phyloP scores from a whole-genome alignment of 2,329 filamentous ascomycete genomes.

The Colletotrichum sojae region DNA sequence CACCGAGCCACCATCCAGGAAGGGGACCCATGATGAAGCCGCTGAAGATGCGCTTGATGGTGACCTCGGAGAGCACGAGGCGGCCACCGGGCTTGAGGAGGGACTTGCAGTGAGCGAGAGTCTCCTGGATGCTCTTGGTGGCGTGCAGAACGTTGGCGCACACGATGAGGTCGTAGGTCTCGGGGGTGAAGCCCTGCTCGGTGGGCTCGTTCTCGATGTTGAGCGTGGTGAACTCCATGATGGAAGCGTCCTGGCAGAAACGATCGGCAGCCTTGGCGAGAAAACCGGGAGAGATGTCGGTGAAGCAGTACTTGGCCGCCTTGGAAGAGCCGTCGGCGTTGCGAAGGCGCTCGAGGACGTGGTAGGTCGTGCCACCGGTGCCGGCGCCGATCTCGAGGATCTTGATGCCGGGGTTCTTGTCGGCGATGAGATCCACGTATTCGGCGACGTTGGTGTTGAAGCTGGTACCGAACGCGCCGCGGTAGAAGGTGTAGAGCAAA shows the following conservation, averaged over 20 bases:
- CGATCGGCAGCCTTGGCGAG: conserved; percentile 54
- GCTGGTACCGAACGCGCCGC: conserved; percentile 31
- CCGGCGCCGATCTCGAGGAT: conserved; percentile 34
- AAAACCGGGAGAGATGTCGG: conserved; percentile 59
- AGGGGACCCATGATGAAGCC: conserved; percentile 51
- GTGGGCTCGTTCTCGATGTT: conserved; percentile 51
- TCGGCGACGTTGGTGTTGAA: conserved; percentile 36
- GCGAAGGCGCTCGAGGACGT: conserved; percentile 35
- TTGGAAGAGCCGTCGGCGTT: conserved; percentile 30
- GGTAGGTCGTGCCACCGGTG: conserved; percentile 30
- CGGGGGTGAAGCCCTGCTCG: conserved; percentile 52
- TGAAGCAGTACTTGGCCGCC: conserved; percentile 56
- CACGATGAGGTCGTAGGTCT: conserved; percentile 54
- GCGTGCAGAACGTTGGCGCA: conserved; percentile 51
- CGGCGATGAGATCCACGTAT: conserved; percentile 40
- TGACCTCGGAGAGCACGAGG: conserved; percentile 47
- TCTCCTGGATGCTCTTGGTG: conserved; percentile 46
- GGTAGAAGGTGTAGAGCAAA: conserved; percentile 53
- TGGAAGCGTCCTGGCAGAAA: conserved; percentile 45
- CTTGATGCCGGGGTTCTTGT: conserved; percentile 44
- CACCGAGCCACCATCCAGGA: conserved; percentile 55
- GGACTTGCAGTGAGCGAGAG: conserved; percentile 41
- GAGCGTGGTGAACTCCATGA: conserved; percentile 44
- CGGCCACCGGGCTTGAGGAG: conserved; percentile 49
- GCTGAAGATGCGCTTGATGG: conserved; percentile 42